Evolutionary conservation across 352 stramenopile genomes (phyloP), one percentile per base, ranked within the genome.

Genomic region (Phytophthora melonis): DNA sequence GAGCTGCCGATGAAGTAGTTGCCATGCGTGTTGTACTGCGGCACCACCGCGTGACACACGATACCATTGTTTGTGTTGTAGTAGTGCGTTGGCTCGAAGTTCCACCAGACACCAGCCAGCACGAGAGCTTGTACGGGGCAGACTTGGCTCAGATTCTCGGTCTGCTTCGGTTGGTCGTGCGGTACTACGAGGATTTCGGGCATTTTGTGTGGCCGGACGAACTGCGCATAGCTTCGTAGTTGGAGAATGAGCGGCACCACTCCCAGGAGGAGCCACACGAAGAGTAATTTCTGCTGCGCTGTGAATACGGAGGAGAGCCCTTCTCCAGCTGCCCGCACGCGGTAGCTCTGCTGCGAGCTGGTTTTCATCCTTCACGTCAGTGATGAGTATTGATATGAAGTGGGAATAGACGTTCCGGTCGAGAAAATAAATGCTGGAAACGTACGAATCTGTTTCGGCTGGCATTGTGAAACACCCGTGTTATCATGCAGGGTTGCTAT

Each of bases 1-100:
- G n/a, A n/a, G n/a, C n/a, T n/a, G n/a, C n/a, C n/a, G n/a, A n/a
- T n/a, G n/a, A n/a, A n/a, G n/a, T 72, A 72, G 18, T 66, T 30
- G 8, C 66, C 66, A 21, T 69, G 63, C 8, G 32, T 45, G 36
- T 69, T 69, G 39, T 69, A 69, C 53, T 69, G 52, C 8, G 63
- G 41, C 53, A 59, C 30, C 14, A 69, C 53, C 2, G 27, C 41
- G 39, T 69, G 62, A 21, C 62, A 69, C 14, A 69, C 49, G 3
- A 1, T 11, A 8, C 21, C 39, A 3, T 52, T 23, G 10, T 3
- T 11, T 0, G 27, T 8, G 21, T 23, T 57, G 52, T 41, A 62
- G 23, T 57, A 69, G 25, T 69, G 62, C 23, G 62, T 69, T 7
- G 62, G 18, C 3, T 55, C 21, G 7, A 56, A 9, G 30, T 68